Conservation (phyloP, 148 eudicot species). For the Vaccinium darrowii region DNA sequence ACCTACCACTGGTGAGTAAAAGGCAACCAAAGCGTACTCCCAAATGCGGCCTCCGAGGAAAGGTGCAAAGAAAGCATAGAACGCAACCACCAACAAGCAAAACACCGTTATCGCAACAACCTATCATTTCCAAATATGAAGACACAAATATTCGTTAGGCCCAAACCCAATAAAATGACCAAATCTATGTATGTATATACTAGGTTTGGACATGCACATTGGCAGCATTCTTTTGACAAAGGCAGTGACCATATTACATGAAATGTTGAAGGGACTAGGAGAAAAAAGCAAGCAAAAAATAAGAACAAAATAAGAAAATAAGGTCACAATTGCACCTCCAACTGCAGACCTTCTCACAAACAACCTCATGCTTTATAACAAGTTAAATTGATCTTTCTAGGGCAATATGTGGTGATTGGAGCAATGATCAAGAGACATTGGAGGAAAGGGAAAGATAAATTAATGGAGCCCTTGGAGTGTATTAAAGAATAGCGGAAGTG, state of each 20-base stretch:
- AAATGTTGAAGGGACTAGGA: neutral
- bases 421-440: neutral
- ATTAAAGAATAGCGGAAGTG: neutral
- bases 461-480: neutral
- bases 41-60: constrained; percentile 85
- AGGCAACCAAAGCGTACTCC: constrained; percentile 68
- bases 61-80: constrained; percentile 96
- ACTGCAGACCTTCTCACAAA: neutral
- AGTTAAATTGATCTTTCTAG: neutral
- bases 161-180: neutral
- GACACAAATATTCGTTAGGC: neutral
- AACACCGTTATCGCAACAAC: constrained; percentile 95
- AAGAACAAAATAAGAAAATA: neutral
- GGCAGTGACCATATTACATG: neutral
- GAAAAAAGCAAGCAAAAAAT: neutral
- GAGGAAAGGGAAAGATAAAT: neutral
- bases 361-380: neutral
- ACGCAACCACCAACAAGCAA: constrained; percentile 90
- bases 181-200: neutral
- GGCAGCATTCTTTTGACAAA: neutral
- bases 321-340: neutral
- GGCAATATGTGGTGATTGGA: neutral
- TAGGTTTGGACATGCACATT: neutral
- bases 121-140: constrained; percentile 31
- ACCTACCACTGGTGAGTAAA: constrained; percentile 94